phyloP scores from a whole-genome alignment of 805 yeast genomes.

The Nakazawaea ambrosiae region DNA sequence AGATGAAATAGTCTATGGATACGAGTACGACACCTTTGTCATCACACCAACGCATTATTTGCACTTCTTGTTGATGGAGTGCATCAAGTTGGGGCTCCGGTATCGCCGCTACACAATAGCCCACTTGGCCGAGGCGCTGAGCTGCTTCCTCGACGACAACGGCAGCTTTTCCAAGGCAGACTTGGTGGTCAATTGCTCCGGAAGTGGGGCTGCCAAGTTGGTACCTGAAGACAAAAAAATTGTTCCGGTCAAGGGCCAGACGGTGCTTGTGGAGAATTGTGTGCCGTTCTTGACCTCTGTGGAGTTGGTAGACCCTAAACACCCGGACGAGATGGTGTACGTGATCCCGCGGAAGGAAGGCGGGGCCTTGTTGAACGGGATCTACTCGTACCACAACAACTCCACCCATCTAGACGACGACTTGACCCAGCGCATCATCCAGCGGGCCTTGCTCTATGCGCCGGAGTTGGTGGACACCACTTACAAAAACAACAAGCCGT shows the following conservation, averaged over 20 bases:
- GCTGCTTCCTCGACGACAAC: conserved; percentile 29
- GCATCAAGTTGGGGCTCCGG: conserved; percentile 38
- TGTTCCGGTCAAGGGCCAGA: conserved; percentile 56
- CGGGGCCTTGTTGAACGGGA: conserved; percentile 63
- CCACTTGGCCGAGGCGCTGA: conserved; percentile 40
- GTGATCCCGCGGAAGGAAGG: conserved; percentile 70
- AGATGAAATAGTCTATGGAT: conserved; percentile 31
- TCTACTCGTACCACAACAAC: conserved; percentile 17
- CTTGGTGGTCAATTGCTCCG: conserved; percentile 52
- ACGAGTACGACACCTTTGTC: conserved; percentile 45
- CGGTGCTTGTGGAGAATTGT: conserved; percentile 43
- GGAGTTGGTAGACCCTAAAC: conserved; percentile 18
- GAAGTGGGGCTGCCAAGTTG: conserved; percentile 38
- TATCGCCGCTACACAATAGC: conserved; percentile 34
- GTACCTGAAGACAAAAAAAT: conserved; percentile 33
- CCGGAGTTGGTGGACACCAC: conserved; percentile 29
- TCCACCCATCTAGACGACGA: conserved; percentile 29
- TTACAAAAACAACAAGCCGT: conserved; percentile 25
- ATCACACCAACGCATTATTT: conserved; percentile 54
- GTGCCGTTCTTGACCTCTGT: conserved; percentile 27
- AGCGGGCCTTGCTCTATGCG: conserved; percentile 33
- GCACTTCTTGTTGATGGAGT: conserved; percentile 40
- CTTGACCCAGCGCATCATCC: conserved; percentile 40
- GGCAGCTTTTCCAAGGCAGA: conserved; percentile 15
- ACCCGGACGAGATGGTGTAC: conserved; percentile 44